Evolutionary conservation across 1,284 basidiomycete genomes (phyloP).

Genomic region (Ganoderma leucocontextum): DNA sequence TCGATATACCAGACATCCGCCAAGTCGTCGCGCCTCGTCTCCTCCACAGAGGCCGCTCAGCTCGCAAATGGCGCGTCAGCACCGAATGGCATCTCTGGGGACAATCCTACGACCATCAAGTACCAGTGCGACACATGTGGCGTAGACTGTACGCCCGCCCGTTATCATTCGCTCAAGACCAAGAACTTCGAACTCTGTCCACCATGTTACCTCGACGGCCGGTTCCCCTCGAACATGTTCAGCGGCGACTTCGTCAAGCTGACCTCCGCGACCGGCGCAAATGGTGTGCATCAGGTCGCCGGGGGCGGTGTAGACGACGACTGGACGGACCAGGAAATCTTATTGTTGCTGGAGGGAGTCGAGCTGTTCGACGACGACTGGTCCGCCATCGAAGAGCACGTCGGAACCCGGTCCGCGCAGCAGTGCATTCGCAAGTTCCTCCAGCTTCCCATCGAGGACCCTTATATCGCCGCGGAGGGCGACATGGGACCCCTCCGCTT

Average conservation of each 20-base stretch:
- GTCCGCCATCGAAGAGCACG: slow-evolving; percentile 91
- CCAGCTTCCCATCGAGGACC: slow-evolving; percentile 96
- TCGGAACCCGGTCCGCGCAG: slow-evolving; percentile 90
- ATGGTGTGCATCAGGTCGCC: slow-evolving; percentile 50
- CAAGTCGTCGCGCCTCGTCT: slow-evolving; percentile 78
- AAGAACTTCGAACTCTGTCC: slow-evolving; percentile 92
- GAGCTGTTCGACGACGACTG: slow-evolving; percentile 99
- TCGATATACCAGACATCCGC: slow-evolving; percentile 90
- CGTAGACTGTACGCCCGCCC: slow-evolving; percentile 87
- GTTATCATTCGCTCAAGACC: slow-evolving; percentile 94
- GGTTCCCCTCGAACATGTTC: slow-evolving; percentile 97
- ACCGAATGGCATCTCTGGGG: slow-evolving; percentile 52
- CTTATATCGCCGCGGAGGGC: slow-evolving; percentile 79
- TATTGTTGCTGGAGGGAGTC: slow-evolving; percentile 91
- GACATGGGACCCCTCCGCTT: slow-evolving; percentile 85
- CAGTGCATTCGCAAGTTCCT: slow-evolving; percentile 97
- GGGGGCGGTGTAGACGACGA: slow-evolving; percentile 63
- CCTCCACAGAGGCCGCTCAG: slow-evolving; percentile 68
- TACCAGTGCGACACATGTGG: slow-evolving; percentile 96
- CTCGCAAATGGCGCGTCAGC: slow-evolving; percentile 67
- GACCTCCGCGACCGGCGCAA: slow-evolving; percentile 54
- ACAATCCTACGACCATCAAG: slow-evolving; percentile 50
- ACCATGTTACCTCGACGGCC: slow-evolving; percentile 94
- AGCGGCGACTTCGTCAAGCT: slow-evolving; percentile 98
- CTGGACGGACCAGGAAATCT: slow-evolving; percentile 93